Percentiles rank a stretch among this genome's conserved stretches.
These are phyloP conservation scores for Termitomyces sp. DNA, from an alignment of 768 basidiomycete genomes.

Conservation along the genomic window DNA sequence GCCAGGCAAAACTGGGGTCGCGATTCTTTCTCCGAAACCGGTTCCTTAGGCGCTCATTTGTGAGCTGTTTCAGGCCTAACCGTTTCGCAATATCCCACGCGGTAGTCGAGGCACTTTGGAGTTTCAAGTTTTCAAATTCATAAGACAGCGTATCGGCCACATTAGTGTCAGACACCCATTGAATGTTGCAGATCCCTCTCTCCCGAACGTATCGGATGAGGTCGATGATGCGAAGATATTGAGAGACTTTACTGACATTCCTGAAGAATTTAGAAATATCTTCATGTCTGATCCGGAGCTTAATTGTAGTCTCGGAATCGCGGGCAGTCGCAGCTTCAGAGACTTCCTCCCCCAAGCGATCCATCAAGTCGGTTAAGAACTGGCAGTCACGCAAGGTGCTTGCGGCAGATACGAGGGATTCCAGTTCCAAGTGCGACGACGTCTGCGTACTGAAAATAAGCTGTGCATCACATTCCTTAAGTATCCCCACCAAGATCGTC, in stretches of 20 bases:
- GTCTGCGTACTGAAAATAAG: not conserved
- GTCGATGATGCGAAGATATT: not conserved
- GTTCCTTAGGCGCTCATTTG: not conserved
- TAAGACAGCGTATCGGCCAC: not conserved
- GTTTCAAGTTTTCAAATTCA: not conserved
- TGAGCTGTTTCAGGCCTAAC: not conserved
- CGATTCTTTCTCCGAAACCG: not conserved
- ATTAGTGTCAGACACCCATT: not conserved
- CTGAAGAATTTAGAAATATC: not conserved
- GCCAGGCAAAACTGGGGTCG: not conserved
- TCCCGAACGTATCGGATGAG: not conserved
- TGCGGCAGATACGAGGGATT: not conserved
- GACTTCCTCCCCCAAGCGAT: too few relatives aligned
- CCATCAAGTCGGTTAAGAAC: not conserved
- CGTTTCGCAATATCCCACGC: not conserved
- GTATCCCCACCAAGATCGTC: not conserved
- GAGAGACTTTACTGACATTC: not conserved
- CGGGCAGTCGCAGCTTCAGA: too few relatives aligned
- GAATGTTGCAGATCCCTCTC: not conserved
- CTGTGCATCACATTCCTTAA: not conserved
- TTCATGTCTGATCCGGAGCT: too few relatives aligned
- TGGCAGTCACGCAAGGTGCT: not conserved
- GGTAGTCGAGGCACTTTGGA: not conserved
- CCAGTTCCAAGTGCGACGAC: not conserved
- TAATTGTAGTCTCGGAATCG: too few relatives aligned